Evolutionary conservation across 805 yeast species (phyloP).

Genomic region (Candida xyloterini): DNA sequence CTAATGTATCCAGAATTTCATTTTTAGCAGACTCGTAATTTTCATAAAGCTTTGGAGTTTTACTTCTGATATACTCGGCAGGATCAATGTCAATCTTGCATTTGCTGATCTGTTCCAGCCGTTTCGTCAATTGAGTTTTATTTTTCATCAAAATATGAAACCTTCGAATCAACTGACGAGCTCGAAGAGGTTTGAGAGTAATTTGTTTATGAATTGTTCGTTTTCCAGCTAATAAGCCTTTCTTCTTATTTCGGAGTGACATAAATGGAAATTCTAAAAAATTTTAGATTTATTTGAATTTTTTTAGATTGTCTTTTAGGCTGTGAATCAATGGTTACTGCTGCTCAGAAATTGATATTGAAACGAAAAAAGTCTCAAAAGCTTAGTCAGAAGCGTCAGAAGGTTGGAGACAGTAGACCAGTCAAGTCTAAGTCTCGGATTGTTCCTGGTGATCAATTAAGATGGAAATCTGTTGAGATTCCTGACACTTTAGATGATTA

Average conservation of each 20-base stretch:
- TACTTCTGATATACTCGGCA: neutral
- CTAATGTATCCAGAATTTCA: conserved; percentile 12
- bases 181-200: conserved; percentile 61
- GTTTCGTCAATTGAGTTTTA: conserved; percentile 16
- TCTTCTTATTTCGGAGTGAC: conserved; percentile 2
- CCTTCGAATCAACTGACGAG: conserved; percentile 73
- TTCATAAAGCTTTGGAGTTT: neutral
- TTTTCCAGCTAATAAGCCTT: conserved; percentile 31
- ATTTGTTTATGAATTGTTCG: conserved; percentile 40
- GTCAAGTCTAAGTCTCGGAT: conserved; percentile 17
- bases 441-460: conserved; percentile 49
- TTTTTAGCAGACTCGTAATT: conserved; percentile 14
- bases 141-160: conserved; percentile 71
- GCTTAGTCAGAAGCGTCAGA: conserved; percentile 5
- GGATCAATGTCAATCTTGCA: conserved; percentile 2
- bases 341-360: conserved; percentile 15
- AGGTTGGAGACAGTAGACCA: neutral
- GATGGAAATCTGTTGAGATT: conserved; percentile 80
- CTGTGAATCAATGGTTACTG: conserved; percentile 18
- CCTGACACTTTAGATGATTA: conserved; percentile 84
- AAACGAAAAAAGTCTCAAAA: conserved; percentile 16
- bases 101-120: conserved; percentile 6
- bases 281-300: conserved; percentile 3
- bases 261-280: neutral
- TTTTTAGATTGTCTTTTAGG: conserved; percentile 1